Percentiles rank a stretch among this genome's conserved stretches.
phyloP scores from a whole-genome alignment of 1,284 basidiomycete species.

The Puccinia novopanici region DNA sequence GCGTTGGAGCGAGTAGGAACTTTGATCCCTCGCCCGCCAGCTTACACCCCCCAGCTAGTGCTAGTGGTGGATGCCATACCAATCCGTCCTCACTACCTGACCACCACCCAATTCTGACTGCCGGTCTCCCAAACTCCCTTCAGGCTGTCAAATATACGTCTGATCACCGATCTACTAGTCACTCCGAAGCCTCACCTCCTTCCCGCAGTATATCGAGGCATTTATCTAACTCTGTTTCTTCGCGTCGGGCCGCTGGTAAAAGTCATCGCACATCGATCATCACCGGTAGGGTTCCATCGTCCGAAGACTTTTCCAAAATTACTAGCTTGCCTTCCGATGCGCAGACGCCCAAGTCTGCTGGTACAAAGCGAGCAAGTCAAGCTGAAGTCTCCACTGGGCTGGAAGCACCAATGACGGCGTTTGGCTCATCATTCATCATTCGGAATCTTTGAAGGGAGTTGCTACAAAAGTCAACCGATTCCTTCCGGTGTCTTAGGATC shows the following conservation, averaged over 20 bases:
- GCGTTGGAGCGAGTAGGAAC: not conserved
- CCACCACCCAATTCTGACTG: conserved; percentile 2
- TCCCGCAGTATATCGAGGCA: conserved; percentile 19
- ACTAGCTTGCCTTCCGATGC: conserved; percentile 52
- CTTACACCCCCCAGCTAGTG: not conserved
- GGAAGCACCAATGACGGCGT: not conserved
- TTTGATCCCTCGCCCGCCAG: conserved; percentile 1
- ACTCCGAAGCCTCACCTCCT: conserved; percentile 6
- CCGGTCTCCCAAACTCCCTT: not conserved
- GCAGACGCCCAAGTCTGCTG: not conserved
- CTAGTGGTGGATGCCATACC: conserved; percentile 23
- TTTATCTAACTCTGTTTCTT: conserved; percentile 41
- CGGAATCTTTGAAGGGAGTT: conserved; percentile 31
- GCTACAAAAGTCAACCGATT: conserved; percentile 1
- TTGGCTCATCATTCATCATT: conserved; percentile 30
- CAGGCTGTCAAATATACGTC: conserved; percentile 19
- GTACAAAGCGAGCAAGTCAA: not conserved
- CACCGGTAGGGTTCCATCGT: conserved; percentile 54
- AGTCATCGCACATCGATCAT: conserved; percentile 49
- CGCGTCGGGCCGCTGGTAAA: conserved; percentile 25
- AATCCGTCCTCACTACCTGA: conserved; percentile 23
- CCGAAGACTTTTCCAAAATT: conserved; percentile 64
- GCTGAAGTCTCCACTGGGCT: not conserved
- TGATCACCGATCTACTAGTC: conserved; percentile 50
- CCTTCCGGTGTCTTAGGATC: no score